Evolutionary conservation across 1,284 basidiomycete genomes (phyloP).

Genomic region (Cutaneotrichosporon curvatum): DNA sequence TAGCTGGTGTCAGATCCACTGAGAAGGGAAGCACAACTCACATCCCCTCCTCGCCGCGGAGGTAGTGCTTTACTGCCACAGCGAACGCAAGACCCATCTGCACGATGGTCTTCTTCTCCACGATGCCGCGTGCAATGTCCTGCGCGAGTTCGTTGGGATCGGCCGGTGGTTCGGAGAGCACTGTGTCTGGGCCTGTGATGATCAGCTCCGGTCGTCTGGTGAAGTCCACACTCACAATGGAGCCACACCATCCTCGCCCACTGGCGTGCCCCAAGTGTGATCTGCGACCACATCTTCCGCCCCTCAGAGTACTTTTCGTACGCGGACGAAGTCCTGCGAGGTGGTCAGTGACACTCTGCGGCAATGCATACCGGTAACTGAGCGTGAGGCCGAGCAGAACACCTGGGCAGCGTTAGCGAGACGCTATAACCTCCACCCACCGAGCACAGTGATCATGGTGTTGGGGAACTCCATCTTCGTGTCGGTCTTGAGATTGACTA

Average conservation of each 20-base stretch:
- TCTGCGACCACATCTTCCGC: conserved; percentile 60
- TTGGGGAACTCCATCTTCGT: conserved; percentile 30
- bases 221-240: conserved; percentile 26
- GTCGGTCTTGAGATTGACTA: conserved; percentile 30
- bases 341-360: not conserved
- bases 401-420: conserved; percentile 19
- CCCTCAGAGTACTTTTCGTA: conserved; percentile 72
- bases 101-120: conserved; percentile 67
- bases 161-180: conserved; percentile 14
- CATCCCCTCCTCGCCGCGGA: conserved; percentile 61
- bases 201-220: not conserved
- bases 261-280: conserved; percentile 51
- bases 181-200: conserved; percentile 32
- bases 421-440: conserved; percentile 11
- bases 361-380: conserved; percentile 32
- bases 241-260: conserved; percentile 42
- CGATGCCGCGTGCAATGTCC: conserved; percentile 49
- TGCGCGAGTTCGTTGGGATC: conserved; percentile 45
- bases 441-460: conserved; percentile 40
- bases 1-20: conserved; percentile 15
- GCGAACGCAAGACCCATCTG: conserved; percentile 59
- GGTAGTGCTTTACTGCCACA: conserved; percentile 47
- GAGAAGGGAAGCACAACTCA: conserved; percentile 15
- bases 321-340: conserved; percentile 61
- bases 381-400: conserved; percentile 41